phyloP scores from a whole-genome alignment of 768 basidiomycete genomes.

The Boletus reticuloceps region DNA sequence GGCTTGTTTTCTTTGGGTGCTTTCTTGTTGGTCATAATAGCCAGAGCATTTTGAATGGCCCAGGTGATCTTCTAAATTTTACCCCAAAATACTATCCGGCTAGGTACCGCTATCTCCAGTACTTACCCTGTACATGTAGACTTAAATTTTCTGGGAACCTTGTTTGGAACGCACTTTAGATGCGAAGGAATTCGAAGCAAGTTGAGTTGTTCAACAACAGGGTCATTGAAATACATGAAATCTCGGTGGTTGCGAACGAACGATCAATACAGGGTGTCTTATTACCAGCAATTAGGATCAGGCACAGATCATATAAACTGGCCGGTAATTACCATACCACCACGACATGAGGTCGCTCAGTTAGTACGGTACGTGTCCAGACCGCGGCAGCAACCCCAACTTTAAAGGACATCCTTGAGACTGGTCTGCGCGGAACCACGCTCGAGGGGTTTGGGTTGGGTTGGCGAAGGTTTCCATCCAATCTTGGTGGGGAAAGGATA shows the following conservation, averaged over 20 bases:
- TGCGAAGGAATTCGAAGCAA: not conserved
- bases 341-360: not conserved
- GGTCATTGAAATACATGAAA: not conserved
- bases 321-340: not conserved
- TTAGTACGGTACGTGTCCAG: not conserved
- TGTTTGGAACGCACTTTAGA: not conserved
- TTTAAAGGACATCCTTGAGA: slow-evolving; percentile 57
- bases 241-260: not conserved
- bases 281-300: not conserved
- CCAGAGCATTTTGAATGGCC: not conserved
- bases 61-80: not conserved
- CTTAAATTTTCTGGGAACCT: not conserved
- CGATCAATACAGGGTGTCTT: not conserved
- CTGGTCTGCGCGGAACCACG: slow-evolving; percentile 60
- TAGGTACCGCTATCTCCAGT: no score
- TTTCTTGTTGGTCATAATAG: not conserved
- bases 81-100: not conserved
- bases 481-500: slow-evolving; percentile 45
- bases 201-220: no score
- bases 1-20: not conserved
- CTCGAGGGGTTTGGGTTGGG: slow-evolving; percentile 63
- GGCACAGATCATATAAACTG: not conserved
- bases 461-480: slow-evolving; percentile 76
- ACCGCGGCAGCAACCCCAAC: not conserved
- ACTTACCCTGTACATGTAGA: not conserved